Conservation (phyloP, 768 basidiomycete genomes). For the Hygrophorus pudorinus region DNA sequence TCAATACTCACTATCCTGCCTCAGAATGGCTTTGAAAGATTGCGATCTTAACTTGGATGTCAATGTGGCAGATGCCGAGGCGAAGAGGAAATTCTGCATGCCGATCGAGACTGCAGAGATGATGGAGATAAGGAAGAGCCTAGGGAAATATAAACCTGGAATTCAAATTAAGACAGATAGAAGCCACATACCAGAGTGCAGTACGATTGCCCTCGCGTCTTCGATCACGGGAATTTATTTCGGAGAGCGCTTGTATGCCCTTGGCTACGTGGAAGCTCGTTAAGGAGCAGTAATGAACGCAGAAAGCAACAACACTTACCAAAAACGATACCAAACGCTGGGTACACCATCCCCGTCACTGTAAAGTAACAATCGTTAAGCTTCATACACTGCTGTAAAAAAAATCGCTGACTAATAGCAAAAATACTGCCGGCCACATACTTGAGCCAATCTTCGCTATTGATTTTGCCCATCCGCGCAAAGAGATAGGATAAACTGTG, state of each 20-base stretch:
- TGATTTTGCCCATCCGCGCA: slow-evolving; percentile 56
- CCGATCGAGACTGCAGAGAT: slow-evolving; percentile 50
- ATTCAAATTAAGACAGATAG: background rate
- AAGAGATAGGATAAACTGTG: slow-evolving; percentile 53
- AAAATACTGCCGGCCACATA: slow-evolving; percentile 51
- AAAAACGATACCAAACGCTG: slow-evolving; percentile 63
- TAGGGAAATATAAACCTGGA: slow-evolving; percentile 18
- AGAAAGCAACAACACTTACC: slow-evolving; percentile 18
- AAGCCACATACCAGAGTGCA: slow-evolving; percentile 46
- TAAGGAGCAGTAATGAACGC: background rate
- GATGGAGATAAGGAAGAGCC: slow-evolving; percentile 76
- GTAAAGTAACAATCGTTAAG: background rate
- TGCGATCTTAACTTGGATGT: slow-evolving; percentile 61
- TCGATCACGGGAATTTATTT: slow-evolving; percentile 25
- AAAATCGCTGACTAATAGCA: slow-evolving; percentile 33
- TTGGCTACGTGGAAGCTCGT: slow-evolving; percentile 27
- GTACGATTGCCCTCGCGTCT: slow-evolving; percentile 54
- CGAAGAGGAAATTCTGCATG: slow-evolving; percentile 64
- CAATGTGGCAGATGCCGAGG: slow-evolving; percentile 56
- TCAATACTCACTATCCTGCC: slow-evolving; percentile 70
- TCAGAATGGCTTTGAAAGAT: slow-evolving; percentile 70
- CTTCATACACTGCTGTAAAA: slow-evolving; percentile 2
- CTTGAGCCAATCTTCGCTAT: slow-evolving; percentile 44
- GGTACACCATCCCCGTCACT: slow-evolving; percentile 62
- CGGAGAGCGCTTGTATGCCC: slow-evolving; percentile 49